Conservation (phyloP, 2,329 filamentous ascomycete species). For the Paraphoma sp. region DNA sequence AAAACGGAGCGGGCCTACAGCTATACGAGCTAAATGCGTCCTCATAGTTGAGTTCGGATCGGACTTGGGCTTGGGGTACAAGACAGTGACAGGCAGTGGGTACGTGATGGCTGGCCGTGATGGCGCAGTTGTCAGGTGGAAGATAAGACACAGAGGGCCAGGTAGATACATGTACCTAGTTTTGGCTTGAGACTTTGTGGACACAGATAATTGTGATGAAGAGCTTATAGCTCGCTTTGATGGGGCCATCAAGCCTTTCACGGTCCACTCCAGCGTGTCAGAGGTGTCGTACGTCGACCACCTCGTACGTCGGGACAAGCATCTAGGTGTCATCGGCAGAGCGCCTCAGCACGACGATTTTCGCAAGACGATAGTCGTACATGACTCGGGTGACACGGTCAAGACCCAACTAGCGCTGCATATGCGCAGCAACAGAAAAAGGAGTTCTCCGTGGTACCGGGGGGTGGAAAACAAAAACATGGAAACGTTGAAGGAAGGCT, state of each 20-base stretch:
- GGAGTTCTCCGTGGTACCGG: neutral
- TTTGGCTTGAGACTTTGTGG: neutral
- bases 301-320: slow-evolving; percentile 41
- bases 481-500: neutral
- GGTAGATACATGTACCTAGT: slow-evolving; percentile 22
- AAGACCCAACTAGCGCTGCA: slow-evolving; percentile 50
- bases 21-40: slow-evolving; percentile 43
- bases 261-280: slow-evolving; percentile 2
- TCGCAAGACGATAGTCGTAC: slow-evolving; percentile 38
- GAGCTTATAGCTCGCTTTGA: slow-evolving; percentile 1
- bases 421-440: neutral
- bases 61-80: slow-evolving; percentile 26
- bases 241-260: neutral
- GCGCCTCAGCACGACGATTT: slow-evolving; percentile 29
- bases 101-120: slow-evolving; percentile 19
- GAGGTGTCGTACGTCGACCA: slow-evolving; percentile 19
- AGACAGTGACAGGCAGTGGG: slow-evolving; percentile 24
- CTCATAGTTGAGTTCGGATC: slow-evolving; percentile 44
- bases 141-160: slow-evolving; percentile 16
- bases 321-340: slow-evolving; percentile 37
- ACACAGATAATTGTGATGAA: neutral
- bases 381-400: slow-evolving; percentile 54
- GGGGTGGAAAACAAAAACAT: neutral
- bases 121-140: slow-evolving; percentile 6
- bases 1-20: slow-evolving; percentile 38